Conservation (phyloP, 2,329 filamentous ascomycete genomes). For the Alternaria sp. region DNA sequence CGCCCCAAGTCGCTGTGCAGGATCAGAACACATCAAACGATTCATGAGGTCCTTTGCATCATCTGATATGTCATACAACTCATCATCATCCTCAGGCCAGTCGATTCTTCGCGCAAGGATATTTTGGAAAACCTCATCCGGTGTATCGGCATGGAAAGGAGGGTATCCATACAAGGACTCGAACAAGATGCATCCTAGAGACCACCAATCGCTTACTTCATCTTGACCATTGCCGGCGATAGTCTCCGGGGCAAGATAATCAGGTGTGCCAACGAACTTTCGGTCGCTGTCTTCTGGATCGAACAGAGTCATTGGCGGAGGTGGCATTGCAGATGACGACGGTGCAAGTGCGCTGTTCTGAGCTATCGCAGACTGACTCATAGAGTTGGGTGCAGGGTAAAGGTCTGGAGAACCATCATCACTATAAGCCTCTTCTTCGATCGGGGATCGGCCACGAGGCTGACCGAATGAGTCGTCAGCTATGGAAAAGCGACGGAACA, state of each 20-base stretch:
- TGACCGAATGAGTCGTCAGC: slow-evolving; percentile 56
- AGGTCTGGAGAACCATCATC: slow-evolving; percentile 81
- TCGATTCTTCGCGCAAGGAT: slow-evolving; percentile 89
- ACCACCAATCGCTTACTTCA: slow-evolving; percentile 99
- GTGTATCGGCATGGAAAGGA: slow-evolving; percentile 89
- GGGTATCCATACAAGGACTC: slow-evolving; percentile 94
- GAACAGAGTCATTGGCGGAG: slow-evolving; percentile 91
- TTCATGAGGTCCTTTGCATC: slow-evolving; percentile 97
- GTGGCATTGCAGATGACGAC: slow-evolving; percentile 78
- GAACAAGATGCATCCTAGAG: slow-evolving; percentile 96
- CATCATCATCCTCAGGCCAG: slow-evolving; percentile 87
- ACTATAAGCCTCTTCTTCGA: slow-evolving; percentile 78
- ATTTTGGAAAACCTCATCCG: slow-evolving; percentile 96
- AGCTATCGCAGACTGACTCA: slow-evolving; percentile 62
- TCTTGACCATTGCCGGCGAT: slow-evolving; percentile 96
- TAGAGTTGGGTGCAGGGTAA: slow-evolving; percentile 68
- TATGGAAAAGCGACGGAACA: slow-evolving; percentile 76
- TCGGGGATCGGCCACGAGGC: slow-evolving; percentile 64
- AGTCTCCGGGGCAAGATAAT: slow-evolving; percentile 96
- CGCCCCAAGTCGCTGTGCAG: slow-evolving; percentile 81
- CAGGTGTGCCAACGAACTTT: slow-evolving; percentile 94
- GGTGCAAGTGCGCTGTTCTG: slow-evolving; percentile 66
- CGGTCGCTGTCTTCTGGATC: slow-evolving; percentile 93
- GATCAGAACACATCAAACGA: slow-evolving; percentile 85
- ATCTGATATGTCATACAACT: slow-evolving; percentile 76